Conservation (phyloP, 345 rosid genomes). For the Dipteronia dyeriana region DNA sequence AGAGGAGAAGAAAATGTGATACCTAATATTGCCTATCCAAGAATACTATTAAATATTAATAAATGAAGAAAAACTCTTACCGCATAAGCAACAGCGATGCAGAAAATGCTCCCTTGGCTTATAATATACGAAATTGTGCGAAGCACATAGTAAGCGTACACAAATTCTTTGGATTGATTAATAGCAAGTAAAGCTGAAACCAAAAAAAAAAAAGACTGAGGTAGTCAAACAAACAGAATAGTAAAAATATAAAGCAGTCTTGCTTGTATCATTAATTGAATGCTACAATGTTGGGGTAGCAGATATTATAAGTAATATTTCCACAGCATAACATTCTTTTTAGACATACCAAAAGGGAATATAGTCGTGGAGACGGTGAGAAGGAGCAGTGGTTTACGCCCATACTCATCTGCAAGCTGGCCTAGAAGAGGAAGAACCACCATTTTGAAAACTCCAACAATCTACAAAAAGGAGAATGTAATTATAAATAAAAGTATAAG, state of each 20-base stretch:
- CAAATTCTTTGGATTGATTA: conserved; percentile 43
- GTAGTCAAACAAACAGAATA: conserved; percentile 2
- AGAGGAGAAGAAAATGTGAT: conserved; percentile 22
- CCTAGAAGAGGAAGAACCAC: conserved; percentile 52
- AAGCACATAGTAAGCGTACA: conserved; percentile 52
- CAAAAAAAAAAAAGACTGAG: background rate
- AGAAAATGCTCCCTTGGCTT: conserved; percentile 63
- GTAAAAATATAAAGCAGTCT: background rate
- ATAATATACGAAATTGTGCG: conserved; percentile 54
- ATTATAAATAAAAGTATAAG: background rate
- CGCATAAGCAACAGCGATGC: conserved; percentile 55
- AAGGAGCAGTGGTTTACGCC: conserved; percentile 55
- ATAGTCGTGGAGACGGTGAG: conserved; percentile 49
- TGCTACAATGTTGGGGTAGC: background rate
- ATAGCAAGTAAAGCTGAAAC: conserved; percentile 49
- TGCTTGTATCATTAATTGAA: background rate
- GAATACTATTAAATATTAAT: background rate
- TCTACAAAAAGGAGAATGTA: conserved; percentile 26
- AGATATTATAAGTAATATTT: background rate
- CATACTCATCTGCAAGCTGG: conserved; percentile 61
- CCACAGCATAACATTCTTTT: background rate
- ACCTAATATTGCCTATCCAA: background rate
- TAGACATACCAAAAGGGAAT: conserved; percentile 48
- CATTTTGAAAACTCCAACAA: conserved; percentile 66
- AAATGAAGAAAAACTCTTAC: conserved; percentile 27